Percentiles rank a stretch among this genome's conserved stretches.
These are phyloP conservation scores for Thermomucor indicae-seudaticae DNA, from an alignment of 371 early-diverging fungal species.

Conservation along the genomic window DNA sequence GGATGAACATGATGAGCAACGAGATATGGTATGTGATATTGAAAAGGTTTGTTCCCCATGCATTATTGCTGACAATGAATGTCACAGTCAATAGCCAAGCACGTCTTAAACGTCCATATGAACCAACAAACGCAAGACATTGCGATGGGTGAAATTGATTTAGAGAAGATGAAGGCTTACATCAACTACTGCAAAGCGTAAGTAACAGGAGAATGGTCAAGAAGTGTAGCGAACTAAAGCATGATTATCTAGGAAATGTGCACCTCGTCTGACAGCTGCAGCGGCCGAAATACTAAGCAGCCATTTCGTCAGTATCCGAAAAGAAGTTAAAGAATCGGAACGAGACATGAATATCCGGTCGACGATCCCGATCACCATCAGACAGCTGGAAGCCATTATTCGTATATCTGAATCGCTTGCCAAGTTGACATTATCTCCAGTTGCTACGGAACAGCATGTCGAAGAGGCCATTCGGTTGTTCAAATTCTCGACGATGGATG, in stretches of 20 bases:
- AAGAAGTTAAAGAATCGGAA: conserved; percentile 82
- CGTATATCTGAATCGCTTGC: conserved; percentile 99
- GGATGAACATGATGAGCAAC: conserved; percentile 84
- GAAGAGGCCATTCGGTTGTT: conserved; percentile 99
- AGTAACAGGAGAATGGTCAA: conserved; percentile 12
- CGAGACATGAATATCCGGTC: conserved; percentile 70
- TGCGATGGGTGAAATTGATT: conserved; percentile 76
- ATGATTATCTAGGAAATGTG: conserved; percentile 67
- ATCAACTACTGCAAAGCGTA: conserved; percentile 92
- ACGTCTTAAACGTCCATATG: conserved; percentile 92
- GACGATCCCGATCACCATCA: conserved; percentile 98
- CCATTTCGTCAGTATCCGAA: conserved; percentile 93
- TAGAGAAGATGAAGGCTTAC: conserved; percentile 91
- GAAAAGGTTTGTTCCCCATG: neutral
- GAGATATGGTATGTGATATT: conserved; percentile 61
- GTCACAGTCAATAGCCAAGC: conserved; percentile 80
- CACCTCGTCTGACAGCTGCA: conserved; percentile 84
- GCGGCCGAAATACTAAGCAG: conserved; percentile 91
- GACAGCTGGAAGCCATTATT: conserved; percentile 99
- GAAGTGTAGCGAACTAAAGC: neutral
- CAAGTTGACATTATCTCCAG: conserved; percentile 91
- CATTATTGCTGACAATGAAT: neutral
- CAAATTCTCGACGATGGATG: conserved; percentile 97
- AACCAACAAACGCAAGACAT: conserved; percentile 63
- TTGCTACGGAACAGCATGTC: conserved; percentile 90